These are phyloP conservation scores for Croton setiger DNA, from an alignment of 441 rosid species.

Conservation along the genomic window DNA sequence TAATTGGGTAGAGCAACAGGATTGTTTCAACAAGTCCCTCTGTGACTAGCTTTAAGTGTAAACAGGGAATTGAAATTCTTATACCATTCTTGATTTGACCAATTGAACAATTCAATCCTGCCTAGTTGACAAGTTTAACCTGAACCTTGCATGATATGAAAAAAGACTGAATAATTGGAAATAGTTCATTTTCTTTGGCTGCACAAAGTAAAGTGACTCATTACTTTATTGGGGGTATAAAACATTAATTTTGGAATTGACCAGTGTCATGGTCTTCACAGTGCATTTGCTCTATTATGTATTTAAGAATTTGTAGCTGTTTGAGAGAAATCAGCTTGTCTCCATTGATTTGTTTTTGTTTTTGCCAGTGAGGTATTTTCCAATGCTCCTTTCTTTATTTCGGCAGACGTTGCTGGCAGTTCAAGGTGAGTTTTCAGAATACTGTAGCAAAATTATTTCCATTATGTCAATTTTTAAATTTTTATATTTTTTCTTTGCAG, in stretches of 20 bases:
- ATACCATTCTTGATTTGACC: background rate
- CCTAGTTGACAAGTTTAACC: background rate
- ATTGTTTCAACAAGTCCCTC: too few species aligned
- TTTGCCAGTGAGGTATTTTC: conserved; percentile 74
- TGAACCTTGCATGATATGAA: background rate
- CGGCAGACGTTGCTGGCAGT: conserved; percentile 79
- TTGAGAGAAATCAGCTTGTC: too few species aligned
- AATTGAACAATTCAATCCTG: background rate
- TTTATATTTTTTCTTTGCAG: conserved; percentile 36
- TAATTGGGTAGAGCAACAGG: too few species aligned
- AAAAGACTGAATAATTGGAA: background rate
- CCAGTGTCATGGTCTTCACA: background rate
- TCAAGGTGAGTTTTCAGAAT: conserved; percentile 47
- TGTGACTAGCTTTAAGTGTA: too few species aligned
- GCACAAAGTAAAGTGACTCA: background rate
- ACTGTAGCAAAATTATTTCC: conserved; percentile 15
- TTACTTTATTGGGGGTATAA: background rate
- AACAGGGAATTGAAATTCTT: too few species aligned
- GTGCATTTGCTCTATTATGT: background rate
- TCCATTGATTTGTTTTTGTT: conserved; percentile 20
- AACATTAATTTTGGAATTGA: background rate
- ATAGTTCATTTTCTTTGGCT: background rate
- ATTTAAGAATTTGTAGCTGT: background rate
- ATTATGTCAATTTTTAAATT: conserved; percentile 15
- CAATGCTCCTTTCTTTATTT: conserved; percentile 89